phyloP scores from a whole-genome alignment of 129 eudicot genomes.

The Ambrosia artemisiifolia region DNA sequence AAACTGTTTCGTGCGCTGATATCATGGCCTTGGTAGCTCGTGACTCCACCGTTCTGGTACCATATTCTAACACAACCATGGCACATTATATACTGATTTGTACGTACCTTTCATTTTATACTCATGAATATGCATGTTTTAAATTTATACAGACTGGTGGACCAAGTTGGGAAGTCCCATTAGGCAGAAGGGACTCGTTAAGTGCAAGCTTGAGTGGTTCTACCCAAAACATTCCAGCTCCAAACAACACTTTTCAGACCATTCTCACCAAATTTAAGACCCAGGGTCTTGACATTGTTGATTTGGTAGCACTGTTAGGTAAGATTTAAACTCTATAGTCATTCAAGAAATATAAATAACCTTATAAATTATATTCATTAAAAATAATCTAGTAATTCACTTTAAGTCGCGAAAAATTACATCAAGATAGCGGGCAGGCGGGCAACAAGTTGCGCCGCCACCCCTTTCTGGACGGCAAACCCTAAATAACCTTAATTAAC shows the following conservation, averaged over 20 bases:
- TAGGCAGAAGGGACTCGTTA: slow-evolving; percentile 48
- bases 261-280: slow-evolving; percentile 49
- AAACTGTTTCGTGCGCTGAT: slow-evolving; percentile 51
- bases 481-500: too few relatives aligned
- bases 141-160: slow-evolving; percentile 43
- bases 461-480: too few relatives aligned
- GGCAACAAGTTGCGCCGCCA: too few relatives aligned
- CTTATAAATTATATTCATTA: too few relatives aligned
- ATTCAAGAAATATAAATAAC: too few relatives aligned
- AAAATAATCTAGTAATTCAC: too few relatives aligned
- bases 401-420: too few relatives aligned
- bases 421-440: too few relatives aligned
- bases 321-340: slow-evolving; percentile 2
- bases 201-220: slow-evolving; percentile 59
- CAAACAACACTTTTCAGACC: slow-evolving; percentile 55
- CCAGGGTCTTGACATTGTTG: slow-evolving; percentile 49
- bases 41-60: slow-evolving; percentile 41
- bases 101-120: background rate
- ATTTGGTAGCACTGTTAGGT: slow-evolving; percentile 39
- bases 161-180: slow-evolving; percentile 52
- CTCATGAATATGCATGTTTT: background rate
- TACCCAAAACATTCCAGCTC: slow-evolving; percentile 56
- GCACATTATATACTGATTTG: background rate
- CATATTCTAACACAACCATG: background rate
- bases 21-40: slow-evolving; percentile 45